Base-by-base conservation (phyloP, 192 early-diverging fungal species). In the Coemansia sp. region DNA sequence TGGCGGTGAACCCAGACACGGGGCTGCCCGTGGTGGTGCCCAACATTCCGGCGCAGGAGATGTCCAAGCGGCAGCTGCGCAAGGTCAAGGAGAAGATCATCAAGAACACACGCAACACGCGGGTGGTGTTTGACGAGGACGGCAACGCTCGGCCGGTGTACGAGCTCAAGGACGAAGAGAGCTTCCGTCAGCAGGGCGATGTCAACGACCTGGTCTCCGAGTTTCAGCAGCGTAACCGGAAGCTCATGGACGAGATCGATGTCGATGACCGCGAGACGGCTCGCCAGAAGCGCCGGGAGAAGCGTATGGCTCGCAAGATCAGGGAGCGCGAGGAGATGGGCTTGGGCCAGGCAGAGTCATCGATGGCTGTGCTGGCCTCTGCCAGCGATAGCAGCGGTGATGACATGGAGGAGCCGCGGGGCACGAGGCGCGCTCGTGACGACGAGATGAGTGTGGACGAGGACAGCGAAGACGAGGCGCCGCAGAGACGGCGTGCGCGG, bases 121-220 rank as follows among this genome's bases (percentile, higher is more conserved):
- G 86, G 55, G 44, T 94, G 7, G 56, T 91, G 34, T 99, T 96
- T 72, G 91, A 97, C 75, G 96, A 99, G 48, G 92, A 96, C 5
- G 96, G 96, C 41, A 82, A 85, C 18, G 84, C 84, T 26, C 65
- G 60, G 11, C 78, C 82, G 45, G 47, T 85, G 8, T 91, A 92
- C 48, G 80, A 86, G 65, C 66, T 99, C 40, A 77, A 93, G 64
- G 76, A 83, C 35, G 85, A 95, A 43, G 78, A 77, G 23, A 82
- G 82, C 18, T 97, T 96, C 78, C 83, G 81, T 43, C 63, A 80
- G 37, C 78, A 83, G 50, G 86, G 86, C 26, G 81, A 82, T 42
- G 67, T 91, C 21, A 53, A 70, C 19, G 57, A 66, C 12, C 81
- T 84, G 39, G 80, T 82, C 22, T 56, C 78, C n/a, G 74, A 81